Evolutionary conservation across 2,329 filamentous ascomycete species (phyloP), one percentile per base, ranked within the genome.

Genomic region (Talaromyces pinophilus): DNA sequence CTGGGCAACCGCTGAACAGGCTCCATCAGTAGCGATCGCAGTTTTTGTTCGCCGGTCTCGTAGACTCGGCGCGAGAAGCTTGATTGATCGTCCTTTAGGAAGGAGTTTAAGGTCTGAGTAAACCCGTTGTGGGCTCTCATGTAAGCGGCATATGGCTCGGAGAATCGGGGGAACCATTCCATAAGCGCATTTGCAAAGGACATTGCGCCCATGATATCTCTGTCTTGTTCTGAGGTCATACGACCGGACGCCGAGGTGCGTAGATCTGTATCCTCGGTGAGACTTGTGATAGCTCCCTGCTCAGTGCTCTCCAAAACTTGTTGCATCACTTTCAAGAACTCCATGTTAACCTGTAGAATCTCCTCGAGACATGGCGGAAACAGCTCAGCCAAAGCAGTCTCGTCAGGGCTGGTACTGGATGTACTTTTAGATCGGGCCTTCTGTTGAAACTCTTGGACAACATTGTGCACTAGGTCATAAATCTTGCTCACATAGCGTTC

Each of bases 141-240:
- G 77, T 98, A 99, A 70, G 96, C 90, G 71, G 92, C 90, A 76
- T 99, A 99, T 73, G 92, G 93, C 67, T 93, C 88, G 30, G 92
- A 91, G 75, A 99, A 98, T 70, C 90, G 89, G 6, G 95, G 95
- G 70, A 99, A 95, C 92, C 93, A 97, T 70, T 96, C 91, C 4
- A 95, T 81, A 67, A 97, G 88, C 59, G 92, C 83, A 72, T 90
- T 92, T 50, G 92, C 92, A 76, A 97, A 90, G 48, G 88, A 86
- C 46, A 91, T 81, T 17, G 92, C 88, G 61, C 94, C 94, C 71
- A 90, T 92, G 19, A 90, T 87, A 75, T 97, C 92, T 75, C 86
- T 88, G 62, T 70, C 72, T 22, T 77, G 71, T 77, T 75, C 69
- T 81, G 84, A 64, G 76, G 81, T 22, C 79, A 77, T 48, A 75